phyloP scores from a whole-genome alignment of 306 rosid genomes.

The Leucaena leucocephala region DNA sequence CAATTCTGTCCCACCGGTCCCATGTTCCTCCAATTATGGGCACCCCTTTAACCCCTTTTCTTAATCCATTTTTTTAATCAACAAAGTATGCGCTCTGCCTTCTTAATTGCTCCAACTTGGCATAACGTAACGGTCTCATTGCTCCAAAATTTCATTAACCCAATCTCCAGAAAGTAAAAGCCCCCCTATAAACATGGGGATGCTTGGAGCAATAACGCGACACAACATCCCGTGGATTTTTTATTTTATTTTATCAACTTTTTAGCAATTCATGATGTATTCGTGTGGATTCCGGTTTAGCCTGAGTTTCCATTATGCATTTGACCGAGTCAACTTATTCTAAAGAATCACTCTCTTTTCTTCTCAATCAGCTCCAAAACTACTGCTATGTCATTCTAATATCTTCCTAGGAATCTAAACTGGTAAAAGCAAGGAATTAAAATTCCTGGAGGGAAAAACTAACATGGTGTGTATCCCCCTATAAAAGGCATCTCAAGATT shows the following conservation, averaged over 20 bases:
- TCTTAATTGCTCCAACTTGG: conserved; percentile 15
- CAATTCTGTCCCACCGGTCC: not conserved
- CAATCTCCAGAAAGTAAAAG: not conserved
- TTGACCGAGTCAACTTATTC: conserved; percentile 44
- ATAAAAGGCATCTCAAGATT: not conserved
- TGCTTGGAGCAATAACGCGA: not conserved
- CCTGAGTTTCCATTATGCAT: conserved; percentile 26
- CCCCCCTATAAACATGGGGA: not conserved
- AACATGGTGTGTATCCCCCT: conserved; percentile 3
- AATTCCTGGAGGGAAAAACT: conserved; percentile 28
- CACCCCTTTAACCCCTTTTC: not conserved
- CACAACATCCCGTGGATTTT: too few species aligned
- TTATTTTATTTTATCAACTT: too few species aligned
- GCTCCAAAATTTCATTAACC: not conserved
- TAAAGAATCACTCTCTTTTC: conserved; percentile 16
- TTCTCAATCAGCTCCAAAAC: conserved; percentile 1
- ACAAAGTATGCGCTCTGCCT: not conserved
- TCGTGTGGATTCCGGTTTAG: conserved; percentile 16
- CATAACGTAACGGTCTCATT: not conserved
- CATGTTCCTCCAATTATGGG: not conserved
- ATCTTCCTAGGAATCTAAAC: conserved; percentile 45
- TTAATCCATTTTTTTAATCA: not conserved
- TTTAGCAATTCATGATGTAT: not conserved
- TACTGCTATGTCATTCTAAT: conserved; percentile 3
- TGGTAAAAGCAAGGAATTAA: conserved; percentile 2